Evolutionary conservation across 2,329 filamentous ascomycete genomes (phyloP).

Genomic region (Pseudogymnoascus sp.): DNA sequence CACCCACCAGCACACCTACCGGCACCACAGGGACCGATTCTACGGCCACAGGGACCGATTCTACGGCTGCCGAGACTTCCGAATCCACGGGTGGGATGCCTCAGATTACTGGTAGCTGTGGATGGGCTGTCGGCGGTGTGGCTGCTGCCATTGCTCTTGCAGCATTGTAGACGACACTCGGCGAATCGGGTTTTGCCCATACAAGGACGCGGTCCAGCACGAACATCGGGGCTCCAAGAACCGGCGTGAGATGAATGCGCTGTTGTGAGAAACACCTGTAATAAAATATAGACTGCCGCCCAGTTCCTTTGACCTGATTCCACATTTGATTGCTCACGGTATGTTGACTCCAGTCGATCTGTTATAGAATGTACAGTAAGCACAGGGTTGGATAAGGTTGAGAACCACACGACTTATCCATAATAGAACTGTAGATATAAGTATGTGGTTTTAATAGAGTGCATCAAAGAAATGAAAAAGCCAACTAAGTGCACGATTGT

Average conservation of each 20-base stretch:
- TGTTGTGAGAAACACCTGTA: background rate
- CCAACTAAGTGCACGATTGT: background rate
- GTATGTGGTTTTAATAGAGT: background rate
- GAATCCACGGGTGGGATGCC: slow-evolving; percentile 7
- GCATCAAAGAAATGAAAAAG: background rate
- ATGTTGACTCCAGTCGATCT: background rate
- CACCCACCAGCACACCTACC: background rate
- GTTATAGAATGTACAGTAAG: background rate
- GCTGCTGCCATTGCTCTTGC: slow-evolving; percentile 4
- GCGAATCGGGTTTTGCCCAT: background rate
- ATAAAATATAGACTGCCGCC: background rate
- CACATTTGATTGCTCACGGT: background rate
- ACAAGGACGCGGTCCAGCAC: background rate
- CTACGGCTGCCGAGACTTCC: background rate
- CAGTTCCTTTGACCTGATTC: background rate
- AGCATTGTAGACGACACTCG: background rate
- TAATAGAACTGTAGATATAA: background rate
- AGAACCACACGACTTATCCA: background rate
- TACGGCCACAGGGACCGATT: background rate
- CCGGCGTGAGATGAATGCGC: background rate
- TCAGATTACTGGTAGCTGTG: background rate
- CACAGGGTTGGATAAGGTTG: background rate
- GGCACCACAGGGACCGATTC: background rate
- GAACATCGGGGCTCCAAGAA: background rate
- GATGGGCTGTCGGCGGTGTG: slow-evolving; percentile 3